Evolutionary conservation across 192 early-diverging fungal genomes (phyloP).

Genomic region (Entophlyctis luteolus): DNA sequence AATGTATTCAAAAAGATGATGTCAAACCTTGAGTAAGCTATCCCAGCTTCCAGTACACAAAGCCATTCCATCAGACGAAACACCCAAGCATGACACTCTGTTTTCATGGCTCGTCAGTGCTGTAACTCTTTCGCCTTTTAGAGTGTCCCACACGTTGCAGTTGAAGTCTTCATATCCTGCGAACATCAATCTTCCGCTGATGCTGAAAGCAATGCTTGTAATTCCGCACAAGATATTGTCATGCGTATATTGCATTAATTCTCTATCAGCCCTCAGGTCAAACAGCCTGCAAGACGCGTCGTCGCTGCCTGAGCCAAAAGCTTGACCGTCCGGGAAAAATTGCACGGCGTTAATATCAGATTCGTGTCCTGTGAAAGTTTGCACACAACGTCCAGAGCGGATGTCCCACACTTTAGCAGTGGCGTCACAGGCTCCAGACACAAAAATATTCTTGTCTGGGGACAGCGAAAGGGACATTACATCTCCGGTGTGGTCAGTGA

Average conservation of each 20-base stretch:
- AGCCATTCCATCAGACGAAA: slow-evolving; percentile 96
- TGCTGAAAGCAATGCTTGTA: slow-evolving; percentile 95
- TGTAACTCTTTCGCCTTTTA: slow-evolving; percentile 91
- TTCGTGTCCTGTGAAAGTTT: slow-evolving; percentile 97
- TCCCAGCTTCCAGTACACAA: slow-evolving; percentile 99
- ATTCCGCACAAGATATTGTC: slow-evolving; percentile 98
- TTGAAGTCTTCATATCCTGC: slow-evolving; percentile 99
- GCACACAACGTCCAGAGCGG: slow-evolving; percentile 90
- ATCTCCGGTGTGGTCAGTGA: slow-evolving; percentile 96
- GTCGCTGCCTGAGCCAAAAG: slow-evolving; percentile 97
- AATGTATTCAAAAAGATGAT: not conserved
- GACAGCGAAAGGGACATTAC: slow-evolving; percentile 96
- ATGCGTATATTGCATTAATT: slow-evolving; percentile 96
- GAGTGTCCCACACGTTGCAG: slow-evolving; percentile 99
- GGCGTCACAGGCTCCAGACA: slow-evolving; percentile 96
- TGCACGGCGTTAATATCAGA: slow-evolving; percentile 98
- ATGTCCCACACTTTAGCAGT: slow-evolving; percentile 99
- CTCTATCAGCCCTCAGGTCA: slow-evolving; percentile 95
- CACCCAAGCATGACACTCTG: slow-evolving; percentile 93
- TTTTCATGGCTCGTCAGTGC: slow-evolving; percentile 94
- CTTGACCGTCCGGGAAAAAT: slow-evolving; percentile 99
- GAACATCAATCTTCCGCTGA: slow-evolving; percentile 90
- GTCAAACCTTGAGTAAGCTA: slow-evolving; percentile 81
- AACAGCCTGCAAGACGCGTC: slow-evolving; percentile 97
- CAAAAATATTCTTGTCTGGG: slow-evolving; percentile 93